phyloP scores from a whole-genome alignment of 2,329 filamentous ascomycete genomes.

The Alternaria sp. region DNA sequence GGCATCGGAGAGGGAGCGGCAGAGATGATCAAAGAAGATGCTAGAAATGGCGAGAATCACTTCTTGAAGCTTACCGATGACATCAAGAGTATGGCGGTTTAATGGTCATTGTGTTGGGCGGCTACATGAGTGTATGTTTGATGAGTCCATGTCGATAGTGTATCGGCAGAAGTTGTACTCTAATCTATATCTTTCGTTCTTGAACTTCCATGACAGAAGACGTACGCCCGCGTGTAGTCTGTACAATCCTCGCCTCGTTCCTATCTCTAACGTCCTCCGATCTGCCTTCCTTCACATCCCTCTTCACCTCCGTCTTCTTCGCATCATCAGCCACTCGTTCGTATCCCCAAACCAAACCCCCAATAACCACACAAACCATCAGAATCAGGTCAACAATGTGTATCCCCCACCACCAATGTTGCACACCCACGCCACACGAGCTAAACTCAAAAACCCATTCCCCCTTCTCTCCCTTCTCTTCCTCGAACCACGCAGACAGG shows the following conservation, averaged over 20 bases:
- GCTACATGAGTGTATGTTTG: not conserved
- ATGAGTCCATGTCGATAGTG: not conserved
- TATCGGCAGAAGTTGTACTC: not conserved
- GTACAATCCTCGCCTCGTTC: not conserved
- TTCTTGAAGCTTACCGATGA: conserved; percentile 19
- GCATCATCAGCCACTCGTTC: not conserved
- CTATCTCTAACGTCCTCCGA: not conserved
- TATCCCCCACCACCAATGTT: conserved; percentile 94
- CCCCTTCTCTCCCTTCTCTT: conserved; percentile 71
- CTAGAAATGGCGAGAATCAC: conserved; percentile 9
- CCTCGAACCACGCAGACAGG: conserved; percentile 89
- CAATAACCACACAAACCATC: conserved; percentile 4
- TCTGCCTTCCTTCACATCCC: not conserved
- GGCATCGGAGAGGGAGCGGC: conserved; percentile 46
- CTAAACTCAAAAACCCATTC: conserved; percentile 86
- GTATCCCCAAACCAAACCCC: not conserved
- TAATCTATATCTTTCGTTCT: conserved; percentile 5
- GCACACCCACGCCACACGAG: conserved; percentile 80
- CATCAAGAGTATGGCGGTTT: not conserved
- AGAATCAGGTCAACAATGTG: conserved; percentile 60
- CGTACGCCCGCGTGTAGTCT: not conserved
- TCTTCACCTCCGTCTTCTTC: not conserved
- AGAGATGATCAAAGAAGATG: conserved; percentile 43
- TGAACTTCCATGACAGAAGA: conserved; percentile 3
- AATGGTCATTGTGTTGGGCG: not conserved